Evolutionary conservation across 371 early-diverging fungal genomes (phyloP).

Genomic region (Rhizopus delemar): DNA sequence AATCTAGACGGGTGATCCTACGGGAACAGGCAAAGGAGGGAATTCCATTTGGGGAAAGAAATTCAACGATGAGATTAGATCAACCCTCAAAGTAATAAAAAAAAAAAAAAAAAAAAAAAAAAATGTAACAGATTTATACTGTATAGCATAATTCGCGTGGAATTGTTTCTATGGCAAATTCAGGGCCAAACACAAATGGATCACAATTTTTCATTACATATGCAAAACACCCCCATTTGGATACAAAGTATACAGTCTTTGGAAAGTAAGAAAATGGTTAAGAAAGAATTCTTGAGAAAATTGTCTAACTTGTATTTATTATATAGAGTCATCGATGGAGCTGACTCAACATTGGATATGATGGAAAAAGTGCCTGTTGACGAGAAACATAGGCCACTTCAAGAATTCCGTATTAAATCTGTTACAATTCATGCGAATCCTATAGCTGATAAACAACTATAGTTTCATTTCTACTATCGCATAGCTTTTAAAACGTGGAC

Average conservation of each 20-base stretch:
- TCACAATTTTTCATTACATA: constrained; percentile 95
- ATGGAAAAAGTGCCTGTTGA: constrained; percentile 88
- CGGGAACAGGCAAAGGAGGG: constrained; percentile 88
- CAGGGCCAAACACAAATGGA: constrained; percentile 87
- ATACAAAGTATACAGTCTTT: constrained; percentile 92
- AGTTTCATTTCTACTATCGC: not conserved
- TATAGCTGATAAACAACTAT: constrained; percentile 68
- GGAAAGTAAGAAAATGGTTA: constrained; percentile 68
- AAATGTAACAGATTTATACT: not conserved
- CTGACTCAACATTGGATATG: constrained; percentile 81
- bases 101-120: constrained; percentile 2
- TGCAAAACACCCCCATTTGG: constrained; percentile 80
- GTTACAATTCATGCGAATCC: constrained; percentile 97
- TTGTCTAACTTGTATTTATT: not conserved
- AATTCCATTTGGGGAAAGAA: constrained; percentile 83
- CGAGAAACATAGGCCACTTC: constrained; percentile 79
- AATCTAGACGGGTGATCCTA: constrained; percentile 84
- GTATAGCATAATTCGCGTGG: constrained; percentile 83
- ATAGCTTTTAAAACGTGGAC: constrained; percentile 29
- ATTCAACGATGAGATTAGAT: constrained; percentile 88
- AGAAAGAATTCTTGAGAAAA: not conserved
- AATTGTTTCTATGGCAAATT: constrained; percentile 93
- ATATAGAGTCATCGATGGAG: constrained; percentile 83
- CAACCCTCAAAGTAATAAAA: constrained; percentile 69
- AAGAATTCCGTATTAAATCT: constrained; percentile 75